A percentile compares a stretch with the other conserved stretches of the same genome.
Evolutionary conservation across 1,139 yeast species (phyloP).

Genomic region (Geotrichum histeridarum): DNA sequence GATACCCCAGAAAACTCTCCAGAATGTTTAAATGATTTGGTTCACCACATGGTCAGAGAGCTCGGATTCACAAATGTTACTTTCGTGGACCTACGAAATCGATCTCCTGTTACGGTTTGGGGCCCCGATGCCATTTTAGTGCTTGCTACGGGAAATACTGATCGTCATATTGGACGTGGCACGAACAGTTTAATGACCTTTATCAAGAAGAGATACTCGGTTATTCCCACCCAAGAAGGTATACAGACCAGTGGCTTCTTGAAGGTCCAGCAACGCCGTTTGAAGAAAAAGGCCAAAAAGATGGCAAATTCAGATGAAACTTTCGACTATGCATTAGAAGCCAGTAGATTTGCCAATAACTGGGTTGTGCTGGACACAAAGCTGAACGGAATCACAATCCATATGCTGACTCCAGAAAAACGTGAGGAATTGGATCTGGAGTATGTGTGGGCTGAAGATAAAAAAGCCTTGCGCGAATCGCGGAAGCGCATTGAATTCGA

Average conservation of each 20-base stretch:
- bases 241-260: conserved; percentile 56
- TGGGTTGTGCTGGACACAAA: conserved; percentile 80
- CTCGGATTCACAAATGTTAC: conserved; percentile 61
- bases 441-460: conserved; percentile 50
- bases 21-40: conserved; percentile 42
- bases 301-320: conserved; percentile 27
- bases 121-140: conserved; percentile 48
- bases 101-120: conserved; percentile 44
- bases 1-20: conserved; percentile 57
- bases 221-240: conserved; percentile 63
- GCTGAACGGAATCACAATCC: conserved; percentile 59
- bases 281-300: conserved; percentile 53
- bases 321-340: conserved; percentile 27
- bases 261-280: conserved; percentile 57
- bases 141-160: conserved; percentile 72
- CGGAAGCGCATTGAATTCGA: conserved; percentile 7
- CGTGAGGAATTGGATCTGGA: conserved; percentile 67
- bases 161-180: conserved; percentile 70
- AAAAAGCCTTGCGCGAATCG: conserved; percentile 31
- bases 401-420: conserved; percentile 66
- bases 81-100: conserved; percentile 53
- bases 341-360: conserved; percentile 44
- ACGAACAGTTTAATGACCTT: conserved; percentile 51
- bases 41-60: conserved; percentile 49
- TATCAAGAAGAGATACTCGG: conserved; percentile 43